A percentile compares a stretch with the other conserved stretches of the same genome.
These are phyloP conservation scores for Didymella lethalis DNA, from an alignment of 2,329 filamentous ascomycete genomes.

Conservation along the genomic window DNA sequence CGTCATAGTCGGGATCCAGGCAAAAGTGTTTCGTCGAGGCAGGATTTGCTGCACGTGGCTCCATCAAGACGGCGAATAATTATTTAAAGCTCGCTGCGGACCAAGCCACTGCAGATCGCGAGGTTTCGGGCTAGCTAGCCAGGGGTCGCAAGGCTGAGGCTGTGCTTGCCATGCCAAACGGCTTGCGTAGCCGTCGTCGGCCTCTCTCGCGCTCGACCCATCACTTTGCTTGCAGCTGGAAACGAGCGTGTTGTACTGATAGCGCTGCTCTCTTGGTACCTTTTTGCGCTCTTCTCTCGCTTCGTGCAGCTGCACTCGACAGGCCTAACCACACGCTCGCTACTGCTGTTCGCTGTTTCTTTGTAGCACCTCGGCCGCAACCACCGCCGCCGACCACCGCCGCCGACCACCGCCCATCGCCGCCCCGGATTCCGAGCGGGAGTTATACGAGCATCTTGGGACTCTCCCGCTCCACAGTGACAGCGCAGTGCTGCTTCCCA, in stretches of 20 bases:
- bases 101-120: conserved; percentile 19
- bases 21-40: neutral
- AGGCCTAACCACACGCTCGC: conserved; percentile 7
- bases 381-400: neutral
- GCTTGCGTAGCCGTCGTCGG: conserved; percentile 17
- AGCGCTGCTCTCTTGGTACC: neutral
- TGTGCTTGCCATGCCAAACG: conserved; percentile 14
- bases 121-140: conserved; percentile 13
- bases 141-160: conserved; percentile 20
- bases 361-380: neutral
- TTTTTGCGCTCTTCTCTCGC: conserved; percentile 15
- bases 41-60: neutral
- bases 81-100: conserved; percentile 17
- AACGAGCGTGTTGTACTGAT: neutral
- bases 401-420: neutral
- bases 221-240: conserved; percentile 2
- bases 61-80: conserved; percentile 5
- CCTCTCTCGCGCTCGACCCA: conserved; percentile 10
- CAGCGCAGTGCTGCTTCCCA: neutral
- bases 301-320: conserved; percentile 9
- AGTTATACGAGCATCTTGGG: conserved; percentile 1
- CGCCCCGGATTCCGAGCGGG: conserved; percentile 8
- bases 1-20: neutral
- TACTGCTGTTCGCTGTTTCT: conserved; percentile 13
- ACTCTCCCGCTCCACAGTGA: neutral